Evolutionary conservation across 306 rosid species (phyloP).

Genomic region (Trifolium repens): DNA sequence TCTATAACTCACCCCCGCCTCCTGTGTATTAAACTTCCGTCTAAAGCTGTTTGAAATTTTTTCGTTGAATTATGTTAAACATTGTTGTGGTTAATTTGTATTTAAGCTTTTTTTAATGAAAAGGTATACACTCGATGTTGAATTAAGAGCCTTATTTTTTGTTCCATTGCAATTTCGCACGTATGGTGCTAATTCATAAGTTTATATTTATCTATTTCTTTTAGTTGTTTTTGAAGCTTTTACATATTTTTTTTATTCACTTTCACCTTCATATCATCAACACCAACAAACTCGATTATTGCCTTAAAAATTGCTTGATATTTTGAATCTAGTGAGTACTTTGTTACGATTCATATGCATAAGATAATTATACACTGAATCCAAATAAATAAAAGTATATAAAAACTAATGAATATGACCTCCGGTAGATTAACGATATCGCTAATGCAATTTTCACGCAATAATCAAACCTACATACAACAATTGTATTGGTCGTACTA

Average conservation of each 20-base stretch:
- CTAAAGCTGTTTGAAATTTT: neutral
- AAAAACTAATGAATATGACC: neutral
- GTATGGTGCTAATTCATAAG: neutral
- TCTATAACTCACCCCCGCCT: constrained; percentile 41
- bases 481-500: neutral
- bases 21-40: constrained; percentile 17
- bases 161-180: neutral
- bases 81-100: constrained; percentile 9
- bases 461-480: neutral
- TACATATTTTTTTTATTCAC: neutral
- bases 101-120: neutral
- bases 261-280: neutral
- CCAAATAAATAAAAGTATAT: neutral
- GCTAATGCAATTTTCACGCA: neutral
- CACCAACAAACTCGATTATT: neutral
- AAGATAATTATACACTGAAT: neutral
- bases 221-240: neutral
- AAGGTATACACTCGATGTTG: neutral
- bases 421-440: neutral
- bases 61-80: constrained; percentile 1
- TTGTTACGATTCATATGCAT: neutral
- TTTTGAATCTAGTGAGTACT: neutral
- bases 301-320: neutral
- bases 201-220: neutral
- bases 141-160: neutral